phyloP scores from a whole-genome alignment of 352 stramenopile genomes.

The Aphanomyces invadans region DNA sequence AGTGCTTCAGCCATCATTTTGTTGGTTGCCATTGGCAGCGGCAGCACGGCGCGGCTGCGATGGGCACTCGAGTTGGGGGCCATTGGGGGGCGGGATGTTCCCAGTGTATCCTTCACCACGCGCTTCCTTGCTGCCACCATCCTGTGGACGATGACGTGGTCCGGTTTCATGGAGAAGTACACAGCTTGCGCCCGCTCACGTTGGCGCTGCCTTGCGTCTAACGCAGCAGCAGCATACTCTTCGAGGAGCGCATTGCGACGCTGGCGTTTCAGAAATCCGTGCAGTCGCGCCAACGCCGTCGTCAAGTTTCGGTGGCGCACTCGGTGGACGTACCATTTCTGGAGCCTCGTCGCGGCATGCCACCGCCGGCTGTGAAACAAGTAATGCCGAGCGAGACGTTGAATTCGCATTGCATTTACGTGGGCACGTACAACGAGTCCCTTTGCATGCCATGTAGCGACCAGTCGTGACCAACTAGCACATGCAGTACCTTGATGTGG shows the following conservation, averaged over 20 bases:
- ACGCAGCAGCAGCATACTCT: not conserved
- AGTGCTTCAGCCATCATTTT: not conserved
- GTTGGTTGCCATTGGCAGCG: slow-evolving; percentile 4
- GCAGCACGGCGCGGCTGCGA: not conserved
- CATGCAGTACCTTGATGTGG: slow-evolving; percentile 24
- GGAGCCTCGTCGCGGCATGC: slow-evolving; percentile 1
- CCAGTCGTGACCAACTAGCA: too few relatives aligned
- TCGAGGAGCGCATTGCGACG: slow-evolving; percentile 6
- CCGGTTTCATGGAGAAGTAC: slow-evolving; percentile 20
- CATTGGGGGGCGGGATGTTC: not conserved
- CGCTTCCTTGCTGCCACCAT: slow-evolving; percentile 14
- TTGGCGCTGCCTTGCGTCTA: not conserved
- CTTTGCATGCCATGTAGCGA: not conserved
- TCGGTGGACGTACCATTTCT: slow-evolving; percentile 6
- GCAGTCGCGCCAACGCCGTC: not conserved
- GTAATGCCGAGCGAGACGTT: slow-evolving; percentile 14
- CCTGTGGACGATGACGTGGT: slow-evolving; percentile 22
- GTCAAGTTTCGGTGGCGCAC: not conserved
- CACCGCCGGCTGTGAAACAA: slow-evolving; percentile 19
- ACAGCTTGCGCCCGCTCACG: not conserved
- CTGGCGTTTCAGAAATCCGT: slow-evolving; percentile 15
- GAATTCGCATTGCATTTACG: not conserved
- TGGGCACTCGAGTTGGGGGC: not conserved
- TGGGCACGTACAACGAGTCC: slow-evolving; percentile 10
- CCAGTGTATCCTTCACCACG: not conserved